Base-by-base conservation (phyloP, 192 early-diverging fungal species). In the Oehlia diaphana region DNA sequence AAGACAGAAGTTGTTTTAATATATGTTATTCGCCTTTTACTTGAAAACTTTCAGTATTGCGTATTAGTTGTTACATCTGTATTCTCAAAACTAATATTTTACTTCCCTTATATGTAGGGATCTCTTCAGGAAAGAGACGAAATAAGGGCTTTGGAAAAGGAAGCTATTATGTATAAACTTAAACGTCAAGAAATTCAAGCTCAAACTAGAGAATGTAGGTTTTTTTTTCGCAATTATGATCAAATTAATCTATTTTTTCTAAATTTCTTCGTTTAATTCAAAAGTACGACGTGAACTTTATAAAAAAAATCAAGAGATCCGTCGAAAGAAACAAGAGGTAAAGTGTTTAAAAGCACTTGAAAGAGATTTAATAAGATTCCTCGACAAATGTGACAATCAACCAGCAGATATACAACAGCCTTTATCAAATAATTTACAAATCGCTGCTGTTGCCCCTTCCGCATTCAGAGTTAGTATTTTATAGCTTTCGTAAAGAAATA, bases 101-200 rank as follows among this genome's bases (percentile, higher is more conserved):
- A 14, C 31, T 33, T 28, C 31, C 14, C 2, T 12, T 26, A 31
- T 65, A n/a, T 2, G 3, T 66, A 66, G 26, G 64, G 31, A 66
- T 66, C 64, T 66, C n/a, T 66, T 66, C 64, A 33, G 64, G 26
- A 66, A 66, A 28, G 64, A 58, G 53, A 58, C 4, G 31, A 66
- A 66, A 33, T 66, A 26, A 66, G 23, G 14, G 64, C 64, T 66
- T 66, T 66, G 64, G 39, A 72, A 72, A 28, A 72, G 5, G 70
- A 72, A 72, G 70, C 70, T 10, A 72, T 72, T 13, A 47, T 72
- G 12, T 72, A 49, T 7, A 44, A 72, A 39, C n/a, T 72, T 4
- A 47, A 72, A 49, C 39, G 37, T 49, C 37, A 47, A 49, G 39
- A 47, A 47, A 49, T 72, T 72, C 70, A 72, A 39, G 37, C 39